Conservation (phyloP, 108 stramenopile genomes). For the Aurantiochytrium sp. region DNA sequence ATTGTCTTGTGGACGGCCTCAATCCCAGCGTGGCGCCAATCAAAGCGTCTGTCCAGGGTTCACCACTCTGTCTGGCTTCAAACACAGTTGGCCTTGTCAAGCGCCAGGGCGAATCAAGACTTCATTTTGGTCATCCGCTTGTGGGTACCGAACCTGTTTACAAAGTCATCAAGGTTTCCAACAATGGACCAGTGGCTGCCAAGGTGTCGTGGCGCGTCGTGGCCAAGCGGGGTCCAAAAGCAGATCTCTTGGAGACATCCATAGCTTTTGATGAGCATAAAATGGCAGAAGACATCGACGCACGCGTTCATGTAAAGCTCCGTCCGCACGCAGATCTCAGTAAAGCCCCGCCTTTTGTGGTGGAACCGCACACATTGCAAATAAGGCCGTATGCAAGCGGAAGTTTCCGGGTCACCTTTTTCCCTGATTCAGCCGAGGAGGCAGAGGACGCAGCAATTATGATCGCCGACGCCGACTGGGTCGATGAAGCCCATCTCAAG, state of each 20-base stretch:
- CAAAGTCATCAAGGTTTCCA: not conserved
- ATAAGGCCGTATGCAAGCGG: not conserved
- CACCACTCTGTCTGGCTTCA: conserved; percentile 26
- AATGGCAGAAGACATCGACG: not conserved
- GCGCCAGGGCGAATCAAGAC: not conserved
- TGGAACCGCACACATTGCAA: not conserved
- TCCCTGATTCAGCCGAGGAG: not conserved
- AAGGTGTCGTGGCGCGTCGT: not conserved
- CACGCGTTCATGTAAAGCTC: not conserved
- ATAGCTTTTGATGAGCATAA: not conserved
- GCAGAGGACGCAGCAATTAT: not conserved
- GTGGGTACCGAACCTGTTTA: not conserved
- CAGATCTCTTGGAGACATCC: not conserved
- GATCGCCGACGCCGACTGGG: not conserved
- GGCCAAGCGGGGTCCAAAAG: not conserved
- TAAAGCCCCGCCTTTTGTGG: not conserved
- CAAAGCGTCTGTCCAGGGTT: conserved; percentile 31
- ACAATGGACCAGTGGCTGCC: not conserved
- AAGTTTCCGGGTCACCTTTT: not conserved
- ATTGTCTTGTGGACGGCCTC: conserved; percentile 19
- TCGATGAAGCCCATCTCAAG: not conserved
- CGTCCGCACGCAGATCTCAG: not conserved
- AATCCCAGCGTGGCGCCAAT: conserved; percentile 18
- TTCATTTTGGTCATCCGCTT: not conserved
- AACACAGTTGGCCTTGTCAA: conserved; percentile 32